Percentiles rank a stretch among this genome's conserved stretches.
Conservation (phyloP, 2,329 filamentous ascomycete species). For the Cadophora sp. region DNA sequence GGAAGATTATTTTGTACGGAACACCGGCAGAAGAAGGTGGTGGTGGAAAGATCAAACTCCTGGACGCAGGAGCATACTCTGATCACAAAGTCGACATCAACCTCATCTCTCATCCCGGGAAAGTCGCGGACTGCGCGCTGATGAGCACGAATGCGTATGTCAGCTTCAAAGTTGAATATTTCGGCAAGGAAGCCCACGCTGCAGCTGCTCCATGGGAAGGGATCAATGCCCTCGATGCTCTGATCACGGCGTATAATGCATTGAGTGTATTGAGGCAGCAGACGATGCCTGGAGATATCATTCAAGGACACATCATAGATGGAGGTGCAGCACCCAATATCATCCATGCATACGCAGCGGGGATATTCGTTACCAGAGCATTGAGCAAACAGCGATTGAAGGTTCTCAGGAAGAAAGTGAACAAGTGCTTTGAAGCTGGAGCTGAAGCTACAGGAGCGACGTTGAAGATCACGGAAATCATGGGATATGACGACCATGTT, state of each 20-base stretch:
- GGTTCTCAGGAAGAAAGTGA: constrained; percentile 51
- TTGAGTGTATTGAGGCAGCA: constrained; percentile 46
- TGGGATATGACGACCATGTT: constrained; percentile 61
- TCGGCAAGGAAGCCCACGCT: constrained; percentile 56
- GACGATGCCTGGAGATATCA: constrained; percentile 37
- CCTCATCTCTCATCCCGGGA: constrained; percentile 50
- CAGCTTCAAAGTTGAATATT: constrained; percentile 58
- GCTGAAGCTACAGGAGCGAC: constrained; percentile 58
- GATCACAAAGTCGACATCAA: constrained; percentile 46
- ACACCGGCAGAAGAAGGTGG: constrained; percentile 43
- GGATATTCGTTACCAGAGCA: constrained; percentile 53
- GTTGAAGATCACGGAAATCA: constrained; percentile 51
- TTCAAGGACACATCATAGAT: constrained; percentile 51
- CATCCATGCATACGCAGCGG: constrained; percentile 42
- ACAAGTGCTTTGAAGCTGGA: constrained; percentile 55
- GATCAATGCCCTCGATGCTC: constrained; percentile 50
- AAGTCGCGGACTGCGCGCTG: constrained; percentile 52
- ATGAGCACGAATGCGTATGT: constrained; percentile 60
- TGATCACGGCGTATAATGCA: constrained; percentile 47
- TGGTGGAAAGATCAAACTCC: constrained; percentile 52
- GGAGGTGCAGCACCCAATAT: constrained; percentile 50
- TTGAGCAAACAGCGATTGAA: constrained; percentile 50
- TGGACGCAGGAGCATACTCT: constrained; percentile 53
- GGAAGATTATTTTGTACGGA: constrained; percentile 44
- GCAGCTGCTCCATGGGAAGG: constrained; percentile 49